Conservation (phyloP, 2,329 filamentous ascomycete species). For the Colletotrichum sp. region DNA sequence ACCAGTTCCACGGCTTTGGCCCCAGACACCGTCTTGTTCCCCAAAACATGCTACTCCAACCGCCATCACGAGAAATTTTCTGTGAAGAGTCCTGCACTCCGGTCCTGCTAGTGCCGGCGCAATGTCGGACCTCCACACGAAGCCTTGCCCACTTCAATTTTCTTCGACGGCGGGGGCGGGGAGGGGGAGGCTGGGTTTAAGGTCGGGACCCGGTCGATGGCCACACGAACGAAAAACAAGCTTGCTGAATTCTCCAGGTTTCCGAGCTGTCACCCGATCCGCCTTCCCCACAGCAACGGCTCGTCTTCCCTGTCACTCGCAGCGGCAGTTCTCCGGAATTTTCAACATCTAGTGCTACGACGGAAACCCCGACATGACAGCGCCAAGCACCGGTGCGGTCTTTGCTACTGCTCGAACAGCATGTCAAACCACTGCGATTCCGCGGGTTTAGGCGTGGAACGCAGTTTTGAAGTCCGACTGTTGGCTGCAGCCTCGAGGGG, state of each 20-base stretch:
- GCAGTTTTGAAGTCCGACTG: neutral
- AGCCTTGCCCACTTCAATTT: neutral
- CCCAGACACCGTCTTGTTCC: neutral
- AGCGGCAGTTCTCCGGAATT: neutral
- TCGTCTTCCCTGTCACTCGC: neutral
- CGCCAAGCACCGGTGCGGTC: neutral
- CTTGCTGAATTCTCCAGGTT: constrained; percentile 11
- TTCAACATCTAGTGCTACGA: neutral
- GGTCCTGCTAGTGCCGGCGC: constrained; percentile 10
- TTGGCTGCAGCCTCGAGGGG: neutral
- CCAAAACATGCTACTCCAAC: constrained; percentile 3
- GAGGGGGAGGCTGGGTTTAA: neutral
- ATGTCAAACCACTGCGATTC: neutral
- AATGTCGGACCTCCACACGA: constrained; percentile 17
- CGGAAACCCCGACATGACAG: neutral
- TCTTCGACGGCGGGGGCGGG: constrained; percentile 1
- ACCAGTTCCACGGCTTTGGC: constrained; percentile 2
- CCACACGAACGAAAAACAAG: neutral
- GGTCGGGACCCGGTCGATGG: neutral
- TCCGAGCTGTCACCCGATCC: constrained; percentile 15
- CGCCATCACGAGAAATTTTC: constrained; percentile 3
- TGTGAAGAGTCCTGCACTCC: neutral
- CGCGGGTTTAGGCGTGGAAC: neutral
- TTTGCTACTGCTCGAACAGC: neutral
- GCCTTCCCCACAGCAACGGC: neutral